Conservation (phyloP, 1,284 basidiomycete species). For the Naganishia sp. region DNA sequence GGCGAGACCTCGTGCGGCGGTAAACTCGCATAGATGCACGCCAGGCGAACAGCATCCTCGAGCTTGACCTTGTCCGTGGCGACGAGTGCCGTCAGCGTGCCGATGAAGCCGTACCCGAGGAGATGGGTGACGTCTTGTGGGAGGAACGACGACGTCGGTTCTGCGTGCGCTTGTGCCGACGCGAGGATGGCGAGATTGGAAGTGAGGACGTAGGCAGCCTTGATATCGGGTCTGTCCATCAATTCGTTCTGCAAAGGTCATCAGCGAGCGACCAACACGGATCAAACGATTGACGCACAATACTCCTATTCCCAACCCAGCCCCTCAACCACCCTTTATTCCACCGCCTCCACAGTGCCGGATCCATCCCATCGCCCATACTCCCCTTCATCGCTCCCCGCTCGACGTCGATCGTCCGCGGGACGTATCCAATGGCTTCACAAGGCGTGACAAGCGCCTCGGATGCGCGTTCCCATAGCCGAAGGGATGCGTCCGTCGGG, state of each 20-base stretch:
- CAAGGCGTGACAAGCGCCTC: constrained; percentile 49
- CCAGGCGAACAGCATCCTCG: constrained; percentile 47
- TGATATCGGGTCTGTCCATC: constrained; percentile 50
- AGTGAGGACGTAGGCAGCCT: constrained; percentile 51
- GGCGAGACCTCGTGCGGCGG: background rate
- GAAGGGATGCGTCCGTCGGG: constrained; percentile 48
- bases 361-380: constrained; percentile 38
- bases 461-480: constrained; percentile 50
- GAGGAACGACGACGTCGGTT: constrained; percentile 40
- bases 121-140: constrained; percentile 48
- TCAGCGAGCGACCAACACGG: background rate
- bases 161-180: constrained; percentile 38
- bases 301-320: constrained; percentile 50
- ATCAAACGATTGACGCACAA: background rate
- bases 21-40: constrained; percentile 39
- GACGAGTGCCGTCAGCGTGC: constrained; percentile 50
- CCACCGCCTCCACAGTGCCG: constrained; percentile 37
- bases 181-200: constrained; percentile 52
- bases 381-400: constrained; percentile 47
- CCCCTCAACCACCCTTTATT: constrained; percentile 47
- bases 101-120: constrained; percentile 53
- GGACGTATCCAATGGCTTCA: constrained; percentile 47
- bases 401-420: constrained; percentile 24
- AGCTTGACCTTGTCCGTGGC: constrained; percentile 49
- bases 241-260: constrained; percentile 45